Evolutionary conservation across 805 yeast genomes (phyloP).

Genomic region (Isabelozyma gotoi): DNA sequence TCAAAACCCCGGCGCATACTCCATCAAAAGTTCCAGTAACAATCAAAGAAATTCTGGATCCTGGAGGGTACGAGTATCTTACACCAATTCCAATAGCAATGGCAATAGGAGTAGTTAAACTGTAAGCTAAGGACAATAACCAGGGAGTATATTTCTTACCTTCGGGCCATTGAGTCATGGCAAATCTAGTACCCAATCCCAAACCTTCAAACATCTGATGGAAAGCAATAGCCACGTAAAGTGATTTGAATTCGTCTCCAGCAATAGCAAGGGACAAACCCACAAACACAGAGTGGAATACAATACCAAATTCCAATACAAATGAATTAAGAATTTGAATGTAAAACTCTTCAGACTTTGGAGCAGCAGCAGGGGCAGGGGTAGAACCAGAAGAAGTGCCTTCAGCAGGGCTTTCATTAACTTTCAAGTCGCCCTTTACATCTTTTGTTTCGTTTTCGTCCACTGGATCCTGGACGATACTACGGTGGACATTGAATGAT

Average conservation of each 20-base stretch:
- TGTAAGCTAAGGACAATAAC: slow-evolving; percentile 28
- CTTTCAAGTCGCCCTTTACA: too few species aligned
- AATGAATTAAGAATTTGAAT: slow-evolving; percentile 20
- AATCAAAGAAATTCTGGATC: slow-evolving; percentile 30
- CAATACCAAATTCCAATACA: slow-evolving; percentile 73
- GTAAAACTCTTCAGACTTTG: not conserved
- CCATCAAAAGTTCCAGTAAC: slow-evolving; percentile 35
- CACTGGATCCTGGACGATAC: slow-evolving; percentile 45
- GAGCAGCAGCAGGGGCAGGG: too few species aligned
- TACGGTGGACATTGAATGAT: slow-evolving; percentile 51
- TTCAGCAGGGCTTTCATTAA: too few species aligned
- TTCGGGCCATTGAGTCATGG: slow-evolving; percentile 36
- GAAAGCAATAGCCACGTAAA: slow-evolving; percentile 68
- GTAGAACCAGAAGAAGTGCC: not conserved
- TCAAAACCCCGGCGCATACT: slow-evolving; percentile 33
- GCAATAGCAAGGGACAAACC: slow-evolving; percentile 78
- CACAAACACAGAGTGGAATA: slow-evolving; percentile 81
- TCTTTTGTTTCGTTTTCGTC: slow-evolving; percentile 25
- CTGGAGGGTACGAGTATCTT: slow-evolving; percentile 29
- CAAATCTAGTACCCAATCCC: slow-evolving; percentile 74
- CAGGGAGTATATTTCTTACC: slow-evolving; percentile 30
- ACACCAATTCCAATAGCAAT: slow-evolving; percentile 38
- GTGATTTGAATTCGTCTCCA: slow-evolving; percentile 70
- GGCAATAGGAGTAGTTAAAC: slow-evolving; percentile 32
- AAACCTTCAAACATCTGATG: slow-evolving; percentile 87